phyloP scores from a whole-genome alignment of 169 alveolate genomes.

The Eimeria maxima region DNA sequence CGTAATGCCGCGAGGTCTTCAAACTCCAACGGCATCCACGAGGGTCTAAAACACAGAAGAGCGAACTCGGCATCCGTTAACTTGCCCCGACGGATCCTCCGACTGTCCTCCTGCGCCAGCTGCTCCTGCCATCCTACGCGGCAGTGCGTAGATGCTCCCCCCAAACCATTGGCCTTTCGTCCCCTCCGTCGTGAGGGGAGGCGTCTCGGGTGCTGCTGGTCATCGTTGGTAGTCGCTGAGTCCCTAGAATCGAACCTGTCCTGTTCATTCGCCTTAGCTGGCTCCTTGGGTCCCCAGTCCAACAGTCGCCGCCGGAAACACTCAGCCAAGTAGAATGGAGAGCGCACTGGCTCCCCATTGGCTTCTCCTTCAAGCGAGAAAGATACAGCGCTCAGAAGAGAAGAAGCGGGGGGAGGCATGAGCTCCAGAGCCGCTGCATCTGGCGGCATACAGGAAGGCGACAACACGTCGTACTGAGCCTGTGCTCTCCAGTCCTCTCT shows the following conservation, averaged over 20 bases:
- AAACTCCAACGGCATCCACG: slow-evolving; percentile 76
- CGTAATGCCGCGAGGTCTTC: slow-evolving; percentile 66
- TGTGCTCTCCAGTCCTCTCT: slow-evolving; percentile 70
- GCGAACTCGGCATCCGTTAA: slow-evolving; percentile 82
- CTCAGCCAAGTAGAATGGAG: slow-evolving; percentile 75
- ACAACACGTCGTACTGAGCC: slow-evolving; percentile 79
- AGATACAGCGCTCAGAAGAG: slow-evolving; percentile 63
- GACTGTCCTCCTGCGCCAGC: slow-evolving; percentile 69
- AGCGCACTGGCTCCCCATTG: slow-evolving; percentile 73
- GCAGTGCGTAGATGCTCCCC: slow-evolving; percentile 34
- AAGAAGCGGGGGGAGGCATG: slow-evolving; percentile 77
- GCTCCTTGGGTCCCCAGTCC: slow-evolving; percentile 53
- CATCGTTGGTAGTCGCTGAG: not conserved
- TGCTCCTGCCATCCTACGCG: slow-evolving; percentile 79
- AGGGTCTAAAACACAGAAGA: slow-evolving; percentile 67
- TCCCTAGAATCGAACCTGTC: slow-evolving; percentile 11
- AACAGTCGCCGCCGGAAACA: slow-evolving; percentile 66
- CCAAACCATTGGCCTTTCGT: slow-evolving; percentile 8
- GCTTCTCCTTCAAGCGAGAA: slow-evolving; percentile 15
- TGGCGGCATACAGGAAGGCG: slow-evolving; percentile 74
- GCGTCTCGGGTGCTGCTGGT: slow-evolving; percentile 44
- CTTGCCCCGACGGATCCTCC: slow-evolving; percentile 81
- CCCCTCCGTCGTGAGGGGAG: slow-evolving; percentile 41
- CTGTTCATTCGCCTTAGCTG: not conserved
- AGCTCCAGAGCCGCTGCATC: slow-evolving; percentile 82